Conservation (phyloP, 2,329 filamentous ascomycete genomes). For the Neocatenulostroma microsporum region DNA sequence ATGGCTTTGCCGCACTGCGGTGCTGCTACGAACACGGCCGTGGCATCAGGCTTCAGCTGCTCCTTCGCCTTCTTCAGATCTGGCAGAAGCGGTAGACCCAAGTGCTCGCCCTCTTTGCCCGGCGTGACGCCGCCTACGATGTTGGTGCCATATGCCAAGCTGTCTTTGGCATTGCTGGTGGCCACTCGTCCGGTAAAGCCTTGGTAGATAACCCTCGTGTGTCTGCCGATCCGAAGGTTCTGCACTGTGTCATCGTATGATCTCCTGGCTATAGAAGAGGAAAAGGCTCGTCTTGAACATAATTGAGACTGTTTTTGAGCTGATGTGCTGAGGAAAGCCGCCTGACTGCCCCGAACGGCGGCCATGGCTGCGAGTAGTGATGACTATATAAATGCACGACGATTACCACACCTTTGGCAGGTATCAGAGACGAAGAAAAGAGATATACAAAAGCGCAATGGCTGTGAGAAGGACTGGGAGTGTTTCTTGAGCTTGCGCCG, state of each 20-base stretch:
- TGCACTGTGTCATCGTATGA: conserved; percentile 55
- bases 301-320: neutral
- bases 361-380: neutral
- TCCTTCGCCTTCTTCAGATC: conserved; percentile 62
- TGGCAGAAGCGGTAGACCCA: conserved; percentile 64
- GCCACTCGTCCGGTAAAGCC: conserved; percentile 65
- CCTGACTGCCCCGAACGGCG: neutral
- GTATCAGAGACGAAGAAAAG: neutral
- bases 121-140: conserved; percentile 73
- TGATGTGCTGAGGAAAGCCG: neutral
- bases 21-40: conserved; percentile 71
- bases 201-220: conserved; percentile 63
- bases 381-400: neutral
- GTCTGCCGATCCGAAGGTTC: conserved; percentile 58
- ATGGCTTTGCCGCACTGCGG: conserved; percentile 64
- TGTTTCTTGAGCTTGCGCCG: conserved; percentile 9
- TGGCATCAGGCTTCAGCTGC: conserved; percentile 64
- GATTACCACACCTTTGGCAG: too few species aligned
- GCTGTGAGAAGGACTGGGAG: neutral
- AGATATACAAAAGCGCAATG: neutral
- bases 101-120: conserved; percentile 60
- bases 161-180: conserved; percentile 68
- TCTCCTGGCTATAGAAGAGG: conserved; percentile 22
- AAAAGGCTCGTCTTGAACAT: conserved; percentile 30
- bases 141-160: conserved; percentile 68